Evolutionary conservation across 345 rosid genomes (phyloP).

Genomic region (Aquilaria malaccensis): DNA sequence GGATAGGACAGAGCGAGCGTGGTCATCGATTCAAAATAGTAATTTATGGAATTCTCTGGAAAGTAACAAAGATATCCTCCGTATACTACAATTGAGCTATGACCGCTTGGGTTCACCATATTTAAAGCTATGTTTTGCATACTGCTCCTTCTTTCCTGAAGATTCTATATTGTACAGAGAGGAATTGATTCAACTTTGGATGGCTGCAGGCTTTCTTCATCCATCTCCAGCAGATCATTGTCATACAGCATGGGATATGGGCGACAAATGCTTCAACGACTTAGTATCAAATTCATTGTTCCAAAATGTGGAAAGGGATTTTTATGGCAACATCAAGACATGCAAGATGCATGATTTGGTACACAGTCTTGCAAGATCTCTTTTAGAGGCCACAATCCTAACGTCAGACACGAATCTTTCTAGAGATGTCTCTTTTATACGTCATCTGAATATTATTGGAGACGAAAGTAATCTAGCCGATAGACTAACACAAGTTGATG

Average conservation of each 20-base stretch:
- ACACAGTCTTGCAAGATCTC: too few species aligned
- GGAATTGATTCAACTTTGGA: constrained; percentile 10
- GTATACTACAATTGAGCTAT: not conserved
- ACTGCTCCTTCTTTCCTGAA: not conserved
- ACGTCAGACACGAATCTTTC: not conserved
- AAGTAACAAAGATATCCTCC: not conserved
- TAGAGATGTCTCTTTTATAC: not conserved
- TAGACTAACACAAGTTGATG: not conserved
- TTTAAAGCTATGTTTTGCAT: too few species aligned
- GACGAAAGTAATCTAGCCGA: not conserved
- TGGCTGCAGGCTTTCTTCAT: constrained; percentile 16
- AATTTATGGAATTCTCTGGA: not conserved
- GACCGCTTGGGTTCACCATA: too few species aligned
- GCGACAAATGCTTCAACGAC: constrained; percentile 11
- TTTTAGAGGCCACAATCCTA: too few species aligned
- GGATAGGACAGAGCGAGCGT: not conserved
- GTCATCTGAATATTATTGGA: not conserved
- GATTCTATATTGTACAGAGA: not conserved
- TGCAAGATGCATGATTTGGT: too few species aligned
- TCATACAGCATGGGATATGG: constrained; percentile 1
- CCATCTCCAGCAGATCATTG: not conserved
- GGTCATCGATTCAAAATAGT: not conserved
- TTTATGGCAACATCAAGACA: too few species aligned
- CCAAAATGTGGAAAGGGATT: constrained; percentile 8
- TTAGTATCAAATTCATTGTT: constrained; percentile 15